These are phyloP conservation scores for Rhododendron henanense DNA, from an alignment of 148 eudicot genomes.

Conservation along the genomic window DNA sequence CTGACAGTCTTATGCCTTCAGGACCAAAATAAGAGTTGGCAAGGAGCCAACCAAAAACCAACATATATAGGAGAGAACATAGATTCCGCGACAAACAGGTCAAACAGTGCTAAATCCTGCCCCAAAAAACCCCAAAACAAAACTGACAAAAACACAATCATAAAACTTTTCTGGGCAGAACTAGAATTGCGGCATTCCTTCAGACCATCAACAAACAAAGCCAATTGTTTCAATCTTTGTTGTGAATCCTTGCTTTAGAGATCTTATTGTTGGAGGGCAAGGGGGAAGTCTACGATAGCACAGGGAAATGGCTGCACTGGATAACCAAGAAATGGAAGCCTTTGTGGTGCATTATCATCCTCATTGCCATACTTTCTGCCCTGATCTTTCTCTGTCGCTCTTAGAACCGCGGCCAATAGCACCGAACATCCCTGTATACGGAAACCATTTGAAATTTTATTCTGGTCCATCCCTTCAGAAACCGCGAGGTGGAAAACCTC, in stretches of 20 bases:
- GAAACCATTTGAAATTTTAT: background rate
- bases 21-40: too few species aligned
- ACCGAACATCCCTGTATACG: conserved; percentile 33
- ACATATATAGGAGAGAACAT: too few species aligned
- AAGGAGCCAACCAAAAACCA: too few species aligned
- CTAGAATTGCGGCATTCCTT: too few species aligned
- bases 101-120: too few species aligned
- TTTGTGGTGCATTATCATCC: background rate
- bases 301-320: conserved; percentile 4
- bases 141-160: too few species aligned
- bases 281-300: background rate
- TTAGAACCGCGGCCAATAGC: conserved; percentile 38
- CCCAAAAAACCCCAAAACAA: too few species aligned
- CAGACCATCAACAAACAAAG: too few species aligned
- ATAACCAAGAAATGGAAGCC: conserved; percentile 10
- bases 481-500: background rate
- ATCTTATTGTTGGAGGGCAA: conserved; percentile 10
- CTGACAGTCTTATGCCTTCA: too few species aligned
- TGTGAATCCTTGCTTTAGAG: background rate
- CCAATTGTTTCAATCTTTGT: too few species aligned
- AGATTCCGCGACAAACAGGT: too few species aligned
- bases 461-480: background rate
- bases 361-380: background rate
- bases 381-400: background rate
- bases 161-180: too few species aligned